Conservation (phyloP, 108 stramenopile species). For the Nitzschia sp. region DNA sequence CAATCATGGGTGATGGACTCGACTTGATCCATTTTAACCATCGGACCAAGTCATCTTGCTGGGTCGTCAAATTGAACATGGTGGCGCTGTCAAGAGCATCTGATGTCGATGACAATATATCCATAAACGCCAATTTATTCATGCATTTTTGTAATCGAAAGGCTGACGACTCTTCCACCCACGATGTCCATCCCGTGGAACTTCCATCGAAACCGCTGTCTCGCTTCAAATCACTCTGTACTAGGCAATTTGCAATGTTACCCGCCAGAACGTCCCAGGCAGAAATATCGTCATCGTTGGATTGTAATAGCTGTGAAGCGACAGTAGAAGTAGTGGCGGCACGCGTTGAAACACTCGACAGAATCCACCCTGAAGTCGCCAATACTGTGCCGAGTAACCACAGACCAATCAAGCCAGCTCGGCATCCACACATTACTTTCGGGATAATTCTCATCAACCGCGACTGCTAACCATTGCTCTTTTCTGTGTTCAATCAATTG, state of each 20-base stretch:
- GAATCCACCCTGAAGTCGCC: neutral
- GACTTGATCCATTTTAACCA: conserved; percentile 76
- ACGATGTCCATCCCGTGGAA: conserved; percentile 51
- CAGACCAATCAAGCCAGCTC: no score
- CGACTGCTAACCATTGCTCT: no score
- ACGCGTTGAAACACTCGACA: neutral
- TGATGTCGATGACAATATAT: neutral
- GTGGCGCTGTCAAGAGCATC: neutral
- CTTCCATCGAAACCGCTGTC: conserved; percentile 39
- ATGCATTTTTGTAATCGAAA: conserved; percentile 33
- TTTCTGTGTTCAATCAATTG: no score
- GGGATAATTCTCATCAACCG: no score
- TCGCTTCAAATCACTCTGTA: conserved; percentile 42
- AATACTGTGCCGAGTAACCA: no score
- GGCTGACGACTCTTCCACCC: conserved; percentile 45
- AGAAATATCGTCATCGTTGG: neutral
- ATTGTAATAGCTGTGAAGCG: neutral
- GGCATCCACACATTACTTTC: no score
- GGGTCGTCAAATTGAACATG: conserved; percentile 17
- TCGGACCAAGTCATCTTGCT: conserved; percentile 47
- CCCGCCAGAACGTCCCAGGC: conserved; percentile 35
- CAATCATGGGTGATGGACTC: conserved; percentile 51
- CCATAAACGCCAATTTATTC: conserved; percentile 31
- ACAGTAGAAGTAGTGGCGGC: neutral
- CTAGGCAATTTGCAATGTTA: conserved; percentile 24